Percentiles rank a stretch among this genome's conserved stretches.
Conservation (phyloP, 768 basidiomycete species). For the Agaricus blazei region DNA sequence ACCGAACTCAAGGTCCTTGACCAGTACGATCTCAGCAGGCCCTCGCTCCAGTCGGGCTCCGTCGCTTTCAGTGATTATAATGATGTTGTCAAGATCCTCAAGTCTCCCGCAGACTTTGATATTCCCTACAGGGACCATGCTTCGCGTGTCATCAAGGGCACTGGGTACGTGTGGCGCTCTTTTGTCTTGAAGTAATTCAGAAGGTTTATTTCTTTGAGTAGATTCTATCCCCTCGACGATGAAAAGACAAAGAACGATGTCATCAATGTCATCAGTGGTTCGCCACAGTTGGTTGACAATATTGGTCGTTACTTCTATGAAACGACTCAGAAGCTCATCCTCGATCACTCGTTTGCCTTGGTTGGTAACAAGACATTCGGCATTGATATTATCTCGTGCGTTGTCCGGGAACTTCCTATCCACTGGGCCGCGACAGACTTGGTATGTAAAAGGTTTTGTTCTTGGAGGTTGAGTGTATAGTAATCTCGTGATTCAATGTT, state of each 20-base stretch:
- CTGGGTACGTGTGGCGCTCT: slow-evolving; percentile 43
- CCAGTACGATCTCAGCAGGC: slow-evolving; percentile 53
- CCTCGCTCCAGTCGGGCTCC: slow-evolving; percentile 24
- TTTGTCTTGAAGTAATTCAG: neutral
- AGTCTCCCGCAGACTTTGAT: slow-evolving; percentile 37
- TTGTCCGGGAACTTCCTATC: slow-evolving; percentile 60
- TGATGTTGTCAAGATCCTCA: slow-evolving; percentile 49
- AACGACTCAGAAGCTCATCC: slow-evolving; percentile 56
- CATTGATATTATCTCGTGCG: slow-evolving; percentile 66
- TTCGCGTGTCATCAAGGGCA: slow-evolving; percentile 46
- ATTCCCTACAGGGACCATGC: slow-evolving; percentile 47
- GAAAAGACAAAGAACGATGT: slow-evolving; percentile 46
- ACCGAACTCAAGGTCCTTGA: slow-evolving; percentile 47
- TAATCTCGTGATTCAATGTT: slow-evolving; percentile 3
- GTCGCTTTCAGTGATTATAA: slow-evolving; percentile 40
- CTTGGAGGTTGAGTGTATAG: neutral
- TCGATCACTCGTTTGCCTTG: slow-evolving; percentile 46
- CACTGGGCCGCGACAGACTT: slow-evolving; percentile 68
- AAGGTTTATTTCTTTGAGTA: slow-evolving; percentile 20
- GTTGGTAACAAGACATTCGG: slow-evolving; percentile 47
- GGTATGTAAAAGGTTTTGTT: slow-evolving; percentile 33
- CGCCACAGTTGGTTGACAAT: slow-evolving; percentile 41
- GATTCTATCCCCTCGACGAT: slow-evolving; percentile 63
- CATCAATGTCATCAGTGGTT: slow-evolving; percentile 38
- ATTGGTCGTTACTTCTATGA: slow-evolving; percentile 62